phyloP scores from a whole-genome alignment of 2,329 filamentous ascomycete genomes.

The Pseudogymnoascus sp. region DNA sequence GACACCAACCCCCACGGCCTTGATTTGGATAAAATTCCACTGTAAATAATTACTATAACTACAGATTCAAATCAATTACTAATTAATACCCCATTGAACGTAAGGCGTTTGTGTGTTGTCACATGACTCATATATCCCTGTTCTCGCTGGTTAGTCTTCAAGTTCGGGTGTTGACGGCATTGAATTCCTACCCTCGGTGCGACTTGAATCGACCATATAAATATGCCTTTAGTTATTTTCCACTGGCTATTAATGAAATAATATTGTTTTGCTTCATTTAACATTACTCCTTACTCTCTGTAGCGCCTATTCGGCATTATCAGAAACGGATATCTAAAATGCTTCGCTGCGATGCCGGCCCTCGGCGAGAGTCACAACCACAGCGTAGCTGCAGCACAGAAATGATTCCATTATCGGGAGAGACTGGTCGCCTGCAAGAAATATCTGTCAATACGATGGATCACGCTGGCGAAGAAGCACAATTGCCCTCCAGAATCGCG shows the following conservation, averaged over 20 bases:
- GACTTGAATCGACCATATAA: background rate
- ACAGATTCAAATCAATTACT: background rate
- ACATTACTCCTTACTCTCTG: background rate
- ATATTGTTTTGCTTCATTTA: background rate
- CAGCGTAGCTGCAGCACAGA: background rate
- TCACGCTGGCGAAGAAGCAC: background rate
- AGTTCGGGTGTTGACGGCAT: slow-evolving; percentile 2
- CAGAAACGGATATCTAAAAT: background rate
- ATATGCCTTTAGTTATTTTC: background rate
- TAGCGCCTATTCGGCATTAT: background rate
- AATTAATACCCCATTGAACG: background rate
- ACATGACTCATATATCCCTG: slow-evolving; percentile 3
- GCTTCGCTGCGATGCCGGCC: background rate
- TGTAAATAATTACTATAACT: background rate
- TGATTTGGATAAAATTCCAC: background rate
- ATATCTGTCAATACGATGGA: background rate
- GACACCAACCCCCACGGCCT: background rate
- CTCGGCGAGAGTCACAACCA: background rate
- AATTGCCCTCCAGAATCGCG: background rate
- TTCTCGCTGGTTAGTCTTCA: background rate
- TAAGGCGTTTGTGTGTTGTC: background rate
- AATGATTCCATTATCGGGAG: background rate
- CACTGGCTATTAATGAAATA: background rate
- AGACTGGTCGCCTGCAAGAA: background rate
- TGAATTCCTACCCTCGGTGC: background rate